phyloP scores from a whole-genome alignment of 371 early-diverging fungal species.

The Actinomortierella wolfii region DNA sequence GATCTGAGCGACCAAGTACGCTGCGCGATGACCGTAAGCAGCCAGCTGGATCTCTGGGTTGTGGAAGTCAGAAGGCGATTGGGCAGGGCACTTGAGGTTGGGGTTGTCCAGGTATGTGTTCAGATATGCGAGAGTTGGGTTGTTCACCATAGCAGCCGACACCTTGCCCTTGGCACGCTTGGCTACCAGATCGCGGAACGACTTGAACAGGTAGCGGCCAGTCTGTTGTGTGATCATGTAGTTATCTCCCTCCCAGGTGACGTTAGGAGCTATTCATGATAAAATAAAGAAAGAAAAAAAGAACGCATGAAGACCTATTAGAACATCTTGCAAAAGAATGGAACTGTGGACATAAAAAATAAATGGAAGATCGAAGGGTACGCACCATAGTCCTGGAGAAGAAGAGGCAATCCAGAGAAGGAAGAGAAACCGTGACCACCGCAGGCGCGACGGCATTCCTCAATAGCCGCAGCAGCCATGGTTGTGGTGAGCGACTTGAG shows the following conservation, averaged over 20 bases:
- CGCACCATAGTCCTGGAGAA: constrained; percentile 69
- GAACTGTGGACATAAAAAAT: constrained; percentile 6
- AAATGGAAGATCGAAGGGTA: not conserved
- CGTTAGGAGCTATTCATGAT: no score
- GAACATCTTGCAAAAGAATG: no score
- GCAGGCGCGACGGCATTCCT: constrained; percentile 80
- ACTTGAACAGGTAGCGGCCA: constrained; percentile 70
- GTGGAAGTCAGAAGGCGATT: constrained; percentile 49
- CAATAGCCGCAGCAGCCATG: constrained; percentile 73
- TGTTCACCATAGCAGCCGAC: constrained; percentile 48
- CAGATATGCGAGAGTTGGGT: constrained; percentile 58
- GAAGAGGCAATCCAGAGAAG: constrained; percentile 77
- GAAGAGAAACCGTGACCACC: constrained; percentile 90
- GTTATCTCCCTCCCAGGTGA: constrained; percentile 89
- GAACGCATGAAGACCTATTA: no score
- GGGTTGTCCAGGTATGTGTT: constrained; percentile 57
- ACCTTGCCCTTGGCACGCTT: constrained; percentile 55
- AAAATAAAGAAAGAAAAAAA: no score
- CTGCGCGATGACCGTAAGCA: constrained; percentile 73
- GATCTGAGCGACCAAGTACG: constrained; percentile 56
- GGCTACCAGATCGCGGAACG: constrained; percentile 44
- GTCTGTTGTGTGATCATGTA: constrained; percentile 83
- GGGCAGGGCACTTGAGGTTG: constrained; percentile 50
- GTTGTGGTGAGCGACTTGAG: constrained; percentile 84
- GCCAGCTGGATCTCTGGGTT: constrained; percentile 66